These are phyloP conservation scores for Ophiostoma sp. DNA, from an alignment of 2,329 filamentous ascomycete species.

Conservation along the genomic window DNA sequence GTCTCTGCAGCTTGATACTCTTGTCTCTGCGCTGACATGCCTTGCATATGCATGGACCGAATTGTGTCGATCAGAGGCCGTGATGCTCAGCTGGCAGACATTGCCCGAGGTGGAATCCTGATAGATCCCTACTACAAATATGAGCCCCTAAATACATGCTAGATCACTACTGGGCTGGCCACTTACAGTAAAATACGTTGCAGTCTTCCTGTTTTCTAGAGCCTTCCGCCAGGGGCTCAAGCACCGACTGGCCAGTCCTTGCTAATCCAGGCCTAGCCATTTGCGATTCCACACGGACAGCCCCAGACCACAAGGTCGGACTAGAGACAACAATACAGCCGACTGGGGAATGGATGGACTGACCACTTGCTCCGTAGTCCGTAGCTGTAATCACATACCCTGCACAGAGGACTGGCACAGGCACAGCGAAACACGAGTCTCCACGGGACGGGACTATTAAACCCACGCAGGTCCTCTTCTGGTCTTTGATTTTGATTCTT, in stretches of 20 bases:
- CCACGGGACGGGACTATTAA: background rate
- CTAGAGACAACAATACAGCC: background rate
- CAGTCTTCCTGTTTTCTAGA: no score
- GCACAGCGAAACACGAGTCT: background rate
- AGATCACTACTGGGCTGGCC: background rate
- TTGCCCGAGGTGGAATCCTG: background rate
- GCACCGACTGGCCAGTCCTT: background rate
- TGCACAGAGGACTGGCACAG: background rate
- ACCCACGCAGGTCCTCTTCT: background rate
- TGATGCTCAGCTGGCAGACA: background rate
- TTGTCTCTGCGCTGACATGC: background rate
- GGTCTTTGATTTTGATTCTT: background rate
- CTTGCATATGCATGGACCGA: conserved; percentile 2
- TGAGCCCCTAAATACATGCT: background rate
- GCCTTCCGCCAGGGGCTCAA: no score
- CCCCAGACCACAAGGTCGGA: background rate
- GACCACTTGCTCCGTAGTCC: background rate
- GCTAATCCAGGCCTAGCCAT: background rate
- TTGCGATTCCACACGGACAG: background rate
- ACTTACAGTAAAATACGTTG: background rate
- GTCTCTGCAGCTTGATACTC: background rate
- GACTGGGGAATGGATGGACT: background rate
- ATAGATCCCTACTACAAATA: no score
- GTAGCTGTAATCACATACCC: background rate
- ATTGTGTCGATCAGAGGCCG: conserved; percentile 9